Conservation (phyloP, 306 rosid genomes). For the Rosa rugosa region DNA sequence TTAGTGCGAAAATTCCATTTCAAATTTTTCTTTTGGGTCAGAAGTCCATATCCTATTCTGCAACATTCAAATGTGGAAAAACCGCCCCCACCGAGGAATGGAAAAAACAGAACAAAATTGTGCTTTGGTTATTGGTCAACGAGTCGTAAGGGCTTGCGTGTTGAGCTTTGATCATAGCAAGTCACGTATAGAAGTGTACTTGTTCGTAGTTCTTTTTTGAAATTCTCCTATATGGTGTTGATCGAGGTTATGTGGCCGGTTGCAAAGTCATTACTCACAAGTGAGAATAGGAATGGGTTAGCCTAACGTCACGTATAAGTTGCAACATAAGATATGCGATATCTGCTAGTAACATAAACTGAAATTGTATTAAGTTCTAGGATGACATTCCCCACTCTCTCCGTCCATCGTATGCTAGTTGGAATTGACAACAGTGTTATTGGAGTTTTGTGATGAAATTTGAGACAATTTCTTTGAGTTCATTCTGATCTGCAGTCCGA, state of each 20-base stretch:
- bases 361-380: not conserved
- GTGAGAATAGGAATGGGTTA: not conserved
- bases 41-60: not conserved
- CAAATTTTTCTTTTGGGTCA: not conserved
- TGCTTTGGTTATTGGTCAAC: conserved; percentile 30
- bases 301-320: not conserved
- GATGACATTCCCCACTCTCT: not conserved
- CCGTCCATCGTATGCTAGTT: not conserved
- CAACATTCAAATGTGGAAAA: conserved; percentile 28
- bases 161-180: not conserved
- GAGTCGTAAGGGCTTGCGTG: conserved; percentile 41
- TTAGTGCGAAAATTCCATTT: not conserved
- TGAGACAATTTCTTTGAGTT: not conserved
- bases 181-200: conserved; percentile 32
- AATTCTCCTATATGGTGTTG: not conserved
- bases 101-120: not conserved
- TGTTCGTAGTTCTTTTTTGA: not conserved
- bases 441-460: not conserved
- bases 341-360: not conserved
- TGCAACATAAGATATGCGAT: not conserved
- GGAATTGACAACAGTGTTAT: not conserved
- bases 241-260: not conserved
- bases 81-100: not conserved
- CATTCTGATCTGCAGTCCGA: no score
- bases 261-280: not conserved